Evolutionary conservation across 805 yeast species (phyloP), one percentile per base, ranked within the genome.

Genomic region (Metschnikowia lachancei): DNA sequence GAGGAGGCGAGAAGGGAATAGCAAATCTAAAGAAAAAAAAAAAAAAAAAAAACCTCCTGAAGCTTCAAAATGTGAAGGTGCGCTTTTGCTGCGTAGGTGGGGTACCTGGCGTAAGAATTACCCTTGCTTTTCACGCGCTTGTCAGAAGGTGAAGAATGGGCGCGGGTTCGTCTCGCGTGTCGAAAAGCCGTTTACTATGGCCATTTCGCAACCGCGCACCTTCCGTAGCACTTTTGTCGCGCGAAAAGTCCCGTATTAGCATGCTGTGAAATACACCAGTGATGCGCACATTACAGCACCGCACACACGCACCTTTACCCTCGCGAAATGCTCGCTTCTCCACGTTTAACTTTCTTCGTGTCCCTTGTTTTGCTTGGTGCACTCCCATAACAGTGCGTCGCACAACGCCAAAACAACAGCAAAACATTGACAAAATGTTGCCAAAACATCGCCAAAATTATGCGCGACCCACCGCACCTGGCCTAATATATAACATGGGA

Each of bases 121-220:
- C 47, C 46, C 41, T 46, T 36, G 47, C 53, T 43, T 49, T 43
- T 49, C 46, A 20, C 38, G 45, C 43, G 24, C 47, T 34, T 29
- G 38, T 17, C 40, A 20, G 11, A 36, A 14, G 35, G 18, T 17
- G 22, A 34, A 26, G 32, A 41, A 37, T 29, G 37, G 12, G 50
- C 46, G 50, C 37, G 33, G 20, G 36, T 49, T 39, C 28, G 38
- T 41, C 42, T 47, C 35, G 52, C 47, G 24, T 43, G 31, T 34
- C 40, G 40, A 46, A 42, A 53, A 51, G 53, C 53, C 37, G 31
- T 46, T 46, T 33, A 51, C 45, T 51, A 49, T 48, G 53, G 51
- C 41, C 48, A 49, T 43, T 45, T 48, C 42, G 51, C 36, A 19
- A 7, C 14, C 34, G 35, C 31, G 47, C 37, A 26, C 11, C 11